Percentiles rank a stretch among this genome's conserved stretches.
phyloP scores from a whole-genome alignment of 192 early-diverging fungal species.

The Obelidium mucronatum region DNA sequence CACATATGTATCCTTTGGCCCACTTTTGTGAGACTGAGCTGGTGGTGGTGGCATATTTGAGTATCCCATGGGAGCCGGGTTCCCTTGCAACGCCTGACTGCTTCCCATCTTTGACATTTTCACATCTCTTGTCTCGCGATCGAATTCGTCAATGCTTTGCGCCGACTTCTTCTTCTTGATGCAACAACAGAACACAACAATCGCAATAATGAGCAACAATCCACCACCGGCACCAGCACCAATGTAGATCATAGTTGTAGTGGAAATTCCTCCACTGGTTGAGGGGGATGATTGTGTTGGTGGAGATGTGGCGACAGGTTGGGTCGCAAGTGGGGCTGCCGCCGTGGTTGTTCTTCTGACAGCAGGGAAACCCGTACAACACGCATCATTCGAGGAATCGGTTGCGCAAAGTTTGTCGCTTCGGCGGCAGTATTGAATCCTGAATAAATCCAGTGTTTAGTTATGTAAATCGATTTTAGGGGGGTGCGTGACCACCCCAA shows the following conservation, averaged over 20 bases:
- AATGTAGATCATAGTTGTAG: conserved; percentile 11
- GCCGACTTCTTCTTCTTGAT: neutral
- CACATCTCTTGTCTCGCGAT: neutral
- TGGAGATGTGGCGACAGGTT: neutral
- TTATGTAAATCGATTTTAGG: neutral
- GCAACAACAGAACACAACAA: conserved; percentile 9
- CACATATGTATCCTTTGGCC: conserved; percentile 5
- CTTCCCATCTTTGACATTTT: no score
- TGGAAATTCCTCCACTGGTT: neutral
- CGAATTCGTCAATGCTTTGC: neutral
- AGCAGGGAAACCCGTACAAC: no score
- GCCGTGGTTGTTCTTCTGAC: conserved; percentile 5
- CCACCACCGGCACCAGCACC: conserved; percentile 17
- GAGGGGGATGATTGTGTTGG: neutral
- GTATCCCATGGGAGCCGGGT: neutral
- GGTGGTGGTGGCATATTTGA: neutral
- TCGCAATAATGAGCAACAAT: neutral
- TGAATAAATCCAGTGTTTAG: neutral
- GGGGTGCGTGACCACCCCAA: neutral
- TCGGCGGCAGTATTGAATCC: conserved; percentile 2
- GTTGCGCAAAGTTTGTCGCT: conserved; percentile 11
- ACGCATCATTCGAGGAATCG: neutral
- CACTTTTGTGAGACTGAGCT: neutral
- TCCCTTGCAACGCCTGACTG: no score
- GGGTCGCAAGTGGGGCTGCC: neutral